Base-by-base conservation (phyloP, 495 filamentous ascomycete genomes). In the Neurospora sp. region DNA sequence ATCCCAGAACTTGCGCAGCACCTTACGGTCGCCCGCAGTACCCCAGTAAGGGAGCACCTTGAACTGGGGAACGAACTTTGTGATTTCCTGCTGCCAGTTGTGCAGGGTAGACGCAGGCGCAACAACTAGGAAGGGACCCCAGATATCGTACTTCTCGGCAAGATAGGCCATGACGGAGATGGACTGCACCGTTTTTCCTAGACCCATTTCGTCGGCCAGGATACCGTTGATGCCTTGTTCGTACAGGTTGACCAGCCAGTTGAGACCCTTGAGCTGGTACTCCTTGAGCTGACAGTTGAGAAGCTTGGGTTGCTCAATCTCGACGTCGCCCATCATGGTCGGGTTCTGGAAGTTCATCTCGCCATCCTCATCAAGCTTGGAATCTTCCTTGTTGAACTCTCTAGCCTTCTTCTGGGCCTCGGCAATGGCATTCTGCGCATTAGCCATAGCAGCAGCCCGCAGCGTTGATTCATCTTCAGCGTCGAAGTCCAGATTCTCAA, bases 261-360 rank as follows among this genome's bases (percentile, higher is more conserved):
- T 98, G 76, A 99, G 90, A 81, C 96, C 96, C 84, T 99, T 99
- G 78, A 99, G 82, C 84, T 99, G 96, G 83, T 99, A 99, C 79
- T 99, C 96, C 79, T 99, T 99, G 75, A 99, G 87, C 79, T 95
- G 91, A 72, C 93, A 93, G 76, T 91, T 93, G 77, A 99, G 89
- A 85, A 99, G 91, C 81, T 93, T 95, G 10, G 96, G 96, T 81
- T 99, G 96, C 71, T 93, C 90, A 74, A 99, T 92, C 78, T 97
- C 92, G 76, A 97, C 93, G 78, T 93, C 93, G 74, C 94, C 94
- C 82, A 99, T 87, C 78, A 94, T 94, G 5, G 94, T 93, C 5
- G 96, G 96, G 80, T 99, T 98, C 84, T 99, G 96, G 89, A 99
- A 99, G 83, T 98, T 98, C 92, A 99, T 92, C 82, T 99, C 96